Evolutionary conservation across 345 rosid species (phyloP).

Genomic region (Brassica napus): Da-Ae NC_063439.1:18268501-18269000

Average conservation of each 20-base stretch:
- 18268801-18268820: neutral
- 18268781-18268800: neutral
- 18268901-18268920: neutral
- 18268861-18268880: neutral
- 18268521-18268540: constrained; percentile 65
- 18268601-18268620: neutral
- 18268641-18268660: neutral
- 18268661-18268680: constrained; percentile 3
- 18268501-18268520: constrained; percentile 83
- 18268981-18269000: neutral
- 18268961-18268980: too few species aligned
- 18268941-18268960: neutral
- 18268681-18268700: constrained; percentile 7
- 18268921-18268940: neutral
- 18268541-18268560: constrained; percentile 83
- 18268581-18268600: constrained; percentile 39
- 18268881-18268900: neutral
- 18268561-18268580: constrained; percentile 69
- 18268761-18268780: neutral
- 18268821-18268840: neutral
- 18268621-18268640: constrained; percentile 2
- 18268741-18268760: neutral
- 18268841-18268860: neutral
- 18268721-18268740: neutral
- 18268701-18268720: neutral